Base-by-base conservation (phyloP, 345 rosid species). In the Diplotaxis tenuifolia region DNA sequence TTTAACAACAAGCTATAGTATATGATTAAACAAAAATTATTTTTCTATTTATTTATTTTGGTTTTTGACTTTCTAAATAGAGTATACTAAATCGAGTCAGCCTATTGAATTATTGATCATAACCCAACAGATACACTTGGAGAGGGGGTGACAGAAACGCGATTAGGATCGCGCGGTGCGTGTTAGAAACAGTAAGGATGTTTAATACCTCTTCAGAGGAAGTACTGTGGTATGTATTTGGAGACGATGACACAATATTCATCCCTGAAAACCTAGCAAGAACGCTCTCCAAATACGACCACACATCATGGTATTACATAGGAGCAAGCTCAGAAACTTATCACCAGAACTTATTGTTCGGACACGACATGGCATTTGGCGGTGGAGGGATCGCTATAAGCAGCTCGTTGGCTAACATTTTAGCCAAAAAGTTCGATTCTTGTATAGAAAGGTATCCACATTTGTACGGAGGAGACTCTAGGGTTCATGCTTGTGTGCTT, bases 321-420 rank as follows among this genome's bases (percentile, higher is more conserved):
- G 98, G 98, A 55, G 74, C 90, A 3, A 83, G 68, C 83, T 89
- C 97, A 2, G 98, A 94, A 79, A 78, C 79, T 56, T 75, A 75
- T 27, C 80, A 73, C 22, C 96, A 89, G 63, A 89, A 91, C 78
- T 76, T 72, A 12, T 10, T 67, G 14, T 91, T 88, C 14, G 82
- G 90, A 2, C 87, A 87, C 52, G 78, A 79, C 3, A 88, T 88
- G 91, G 98, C 93, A 2, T 91, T 79, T 53, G 86, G 92, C 2
- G 97, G 98, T 16, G 95, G 80, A 6, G 98, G 98, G 10, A 85
- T 83, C 8, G 97, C 93, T 14, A 71, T 91, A 40, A 94, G 98
- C 60, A 82, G 82, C 74, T 85, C 97, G 3, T 79, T 94, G 34
- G 97, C 97, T 20, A 79, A 79, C 66, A 87, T 84, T 65, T 65